Conservation (phyloP, 768 basidiomycete species). For the Russula abietina region DNA sequence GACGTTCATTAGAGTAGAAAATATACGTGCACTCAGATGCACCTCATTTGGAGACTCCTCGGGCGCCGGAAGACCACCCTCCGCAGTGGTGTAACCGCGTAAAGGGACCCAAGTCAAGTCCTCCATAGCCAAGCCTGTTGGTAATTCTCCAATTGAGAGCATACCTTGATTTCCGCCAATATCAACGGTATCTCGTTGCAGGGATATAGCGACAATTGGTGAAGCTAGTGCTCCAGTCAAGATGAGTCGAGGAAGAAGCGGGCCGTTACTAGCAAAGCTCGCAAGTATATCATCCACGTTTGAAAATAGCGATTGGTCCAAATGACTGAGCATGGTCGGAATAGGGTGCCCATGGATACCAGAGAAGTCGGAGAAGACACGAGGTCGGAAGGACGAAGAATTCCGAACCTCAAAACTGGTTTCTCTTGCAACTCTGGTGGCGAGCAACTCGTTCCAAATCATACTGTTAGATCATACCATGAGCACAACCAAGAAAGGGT, state of each 20-base stretch:
- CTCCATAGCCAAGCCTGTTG: constrained; percentile 41
- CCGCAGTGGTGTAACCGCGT: constrained; percentile 43
- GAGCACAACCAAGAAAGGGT: neutral
- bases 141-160: constrained; percentile 62
- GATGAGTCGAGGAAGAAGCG: constrained; percentile 33
- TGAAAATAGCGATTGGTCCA: neutral
- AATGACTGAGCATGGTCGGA: neutral
- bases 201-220: constrained; percentile 43
- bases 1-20: neutral
- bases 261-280: constrained; percentile 32
- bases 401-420: neutral
- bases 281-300: constrained; percentile 25
- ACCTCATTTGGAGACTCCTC: constrained; percentile 57
- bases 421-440: neutral
- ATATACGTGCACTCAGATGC: constrained; percentile 21
- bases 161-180: constrained; percentile 63
- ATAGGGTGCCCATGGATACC: constrained; percentile 1
- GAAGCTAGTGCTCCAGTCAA: constrained; percentile 37
- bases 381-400: neutral
- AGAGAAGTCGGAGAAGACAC: constrained; percentile 21
- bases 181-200: constrained; percentile 65
- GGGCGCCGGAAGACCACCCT: constrained; percentile 54
- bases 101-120: constrained; percentile 63
- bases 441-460: constrained; percentile 23
- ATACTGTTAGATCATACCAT: constrained; percentile 14